phyloP scores from a whole-genome alignment of 768 basidiomycete genomes.

The Boletus rubroflammeus region DNA sequence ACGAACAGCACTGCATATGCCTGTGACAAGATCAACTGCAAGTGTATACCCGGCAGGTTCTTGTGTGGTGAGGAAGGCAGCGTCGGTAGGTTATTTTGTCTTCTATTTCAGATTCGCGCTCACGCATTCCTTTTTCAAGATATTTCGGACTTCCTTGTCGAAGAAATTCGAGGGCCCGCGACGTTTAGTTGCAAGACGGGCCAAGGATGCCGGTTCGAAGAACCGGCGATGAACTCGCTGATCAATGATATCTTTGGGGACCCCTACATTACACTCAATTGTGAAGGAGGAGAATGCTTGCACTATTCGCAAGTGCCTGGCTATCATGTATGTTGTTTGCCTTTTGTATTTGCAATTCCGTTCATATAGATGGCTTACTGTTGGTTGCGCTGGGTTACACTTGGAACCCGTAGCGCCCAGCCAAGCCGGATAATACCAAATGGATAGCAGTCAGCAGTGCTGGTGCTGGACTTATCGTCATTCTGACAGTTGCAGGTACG shows the following conservation, averaged over 20 bases:
- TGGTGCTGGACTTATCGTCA: constrained; percentile 69
- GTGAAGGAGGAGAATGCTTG: constrained; percentile 89
- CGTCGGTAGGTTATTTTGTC: constrained; percentile 58
- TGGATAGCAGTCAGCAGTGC: constrained; percentile 86
- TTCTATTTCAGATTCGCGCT: neutral
- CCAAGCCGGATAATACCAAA: constrained; percentile 75
- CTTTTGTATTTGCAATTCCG: neutral
- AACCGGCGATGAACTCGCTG: constrained; percentile 94
- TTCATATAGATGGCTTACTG: neutral
- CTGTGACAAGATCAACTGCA: constrained; percentile 84
- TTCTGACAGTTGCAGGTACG: constrained; percentile 61
- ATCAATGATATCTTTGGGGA: constrained; percentile 95
- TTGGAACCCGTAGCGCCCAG: constrained; percentile 50
- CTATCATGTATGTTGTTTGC: constrained; percentile 52
- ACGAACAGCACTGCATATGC: constrained; percentile 71
- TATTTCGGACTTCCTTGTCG: constrained; percentile 87
- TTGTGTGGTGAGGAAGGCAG: constrained; percentile 95
- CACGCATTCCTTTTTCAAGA: constrained; percentile 37
- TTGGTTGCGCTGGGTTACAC: neutral
- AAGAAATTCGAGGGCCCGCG: constrained; percentile 90
- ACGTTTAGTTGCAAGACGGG: constrained; percentile 73
- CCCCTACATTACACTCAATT: constrained; percentile 79
- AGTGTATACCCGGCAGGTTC: constrained; percentile 90
- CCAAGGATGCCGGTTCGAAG: constrained; percentile 83
- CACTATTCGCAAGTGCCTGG: constrained; percentile 94